Evolutionary conservation across 495 filamentous ascomycete genomes (phyloP).

Genomic region (Pyrenula massariospora): DNA sequence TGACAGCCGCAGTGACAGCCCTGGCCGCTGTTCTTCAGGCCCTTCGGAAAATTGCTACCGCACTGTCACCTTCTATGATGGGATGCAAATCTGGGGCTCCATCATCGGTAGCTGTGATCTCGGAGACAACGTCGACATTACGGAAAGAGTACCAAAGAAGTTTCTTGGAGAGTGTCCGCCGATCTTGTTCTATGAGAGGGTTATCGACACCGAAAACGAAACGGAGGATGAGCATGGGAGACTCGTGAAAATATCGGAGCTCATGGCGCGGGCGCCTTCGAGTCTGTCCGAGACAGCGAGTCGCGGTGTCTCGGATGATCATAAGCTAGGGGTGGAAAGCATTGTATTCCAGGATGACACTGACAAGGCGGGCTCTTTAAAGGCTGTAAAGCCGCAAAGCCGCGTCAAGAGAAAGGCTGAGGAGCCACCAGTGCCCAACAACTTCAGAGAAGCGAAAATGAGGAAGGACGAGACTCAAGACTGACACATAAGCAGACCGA

Average conservation of each 20-base stretch:
- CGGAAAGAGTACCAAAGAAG: slow-evolving; percentile 19
- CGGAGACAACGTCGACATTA: slow-evolving; percentile 4
- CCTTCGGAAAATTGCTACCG: background rate
- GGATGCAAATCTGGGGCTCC: slow-evolving; percentile 8
- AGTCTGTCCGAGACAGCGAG: no score
- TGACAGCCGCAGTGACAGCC: slow-evolving; percentile 13
- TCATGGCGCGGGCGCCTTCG: background rate
- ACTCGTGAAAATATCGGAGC: background rate
- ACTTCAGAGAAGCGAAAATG: no score
- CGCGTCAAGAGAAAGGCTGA: no score
- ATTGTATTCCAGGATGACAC: no score
- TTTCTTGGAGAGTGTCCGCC: slow-evolving; percentile 10
- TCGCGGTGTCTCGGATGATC: no score
- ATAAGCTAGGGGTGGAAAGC: no score
- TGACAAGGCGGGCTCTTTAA: no score
- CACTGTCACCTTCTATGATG: slow-evolving; percentile 16
- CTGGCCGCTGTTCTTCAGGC: slow-evolving; percentile 7
- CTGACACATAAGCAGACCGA: no score
- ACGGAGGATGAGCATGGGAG: background rate
- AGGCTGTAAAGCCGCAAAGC: no score
- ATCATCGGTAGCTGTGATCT: slow-evolving; percentile 11
- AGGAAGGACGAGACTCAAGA: no score
- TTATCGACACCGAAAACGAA: slow-evolving; percentile 15
- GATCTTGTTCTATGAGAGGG: slow-evolving; percentile 23
- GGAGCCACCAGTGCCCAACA: no score